These are phyloP conservation scores for Fusarium sp. DNA, from an alignment of 2,329 filamentous ascomycete genomes.

Conservation along the genomic window DNA sequence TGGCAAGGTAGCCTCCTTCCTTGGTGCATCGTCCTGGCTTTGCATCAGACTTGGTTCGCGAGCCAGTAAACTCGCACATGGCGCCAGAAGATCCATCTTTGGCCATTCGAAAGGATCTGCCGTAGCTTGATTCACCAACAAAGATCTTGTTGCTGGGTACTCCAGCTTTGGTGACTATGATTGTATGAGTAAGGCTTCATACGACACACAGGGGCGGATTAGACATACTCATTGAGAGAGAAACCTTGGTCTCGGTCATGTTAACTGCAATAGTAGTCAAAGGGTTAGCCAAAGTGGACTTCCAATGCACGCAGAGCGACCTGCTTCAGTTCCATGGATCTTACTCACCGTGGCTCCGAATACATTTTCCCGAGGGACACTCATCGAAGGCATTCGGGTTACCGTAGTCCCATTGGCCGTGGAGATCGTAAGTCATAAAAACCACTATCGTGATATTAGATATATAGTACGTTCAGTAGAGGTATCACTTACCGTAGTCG, in stretches of 20 bases:
- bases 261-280: not conserved
- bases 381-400: constrained; percentile 40
- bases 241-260: no score
- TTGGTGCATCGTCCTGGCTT: constrained; percentile 11
- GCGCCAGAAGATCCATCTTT: constrained; percentile 20
- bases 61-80: constrained; percentile 12
- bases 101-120: constrained; percentile 47
- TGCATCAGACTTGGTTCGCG: not conserved
- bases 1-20: constrained; percentile 6
- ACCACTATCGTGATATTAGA: constrained; percentile 16
- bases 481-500: constrained; percentile 42
- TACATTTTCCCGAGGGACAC: no score
- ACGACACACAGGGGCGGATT: no score
- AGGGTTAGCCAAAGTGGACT: no score
- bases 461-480: not conserved
- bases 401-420: constrained; percentile 42
- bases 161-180: constrained; percentile 32
- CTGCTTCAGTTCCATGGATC: not conserved
- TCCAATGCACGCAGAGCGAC: no score
- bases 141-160: constrained; percentile 20
- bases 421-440: constrained; percentile 28
- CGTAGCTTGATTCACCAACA: constrained; percentile 35
- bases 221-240: no score
- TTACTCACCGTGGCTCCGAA: no score
- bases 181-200: no score